Evolutionary conservation across 495 filamentous ascomycete species (phyloP).

Genomic region (Cercophora samala): DNA sequence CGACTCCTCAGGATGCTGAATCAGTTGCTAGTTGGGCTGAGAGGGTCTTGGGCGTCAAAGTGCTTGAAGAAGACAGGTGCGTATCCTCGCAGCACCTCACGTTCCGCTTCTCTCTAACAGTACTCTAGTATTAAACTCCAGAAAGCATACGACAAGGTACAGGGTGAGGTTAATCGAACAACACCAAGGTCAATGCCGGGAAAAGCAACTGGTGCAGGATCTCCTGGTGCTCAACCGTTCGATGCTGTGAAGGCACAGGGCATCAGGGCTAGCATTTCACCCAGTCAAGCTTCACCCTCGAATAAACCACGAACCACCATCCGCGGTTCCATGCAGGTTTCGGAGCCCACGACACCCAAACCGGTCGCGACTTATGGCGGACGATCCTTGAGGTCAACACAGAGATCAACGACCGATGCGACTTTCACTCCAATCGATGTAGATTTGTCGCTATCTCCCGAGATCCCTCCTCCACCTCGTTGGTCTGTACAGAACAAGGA

Average conservation of each 20-base stretch:
- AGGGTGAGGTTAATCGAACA: neutral
- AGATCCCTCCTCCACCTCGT: constrained; percentile 11
- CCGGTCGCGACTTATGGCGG: neutral
- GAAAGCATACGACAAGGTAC: neutral
- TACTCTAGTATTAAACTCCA: constrained; percentile 6
- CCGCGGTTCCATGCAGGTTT: constrained; percentile 16
- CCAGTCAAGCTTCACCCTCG: neutral
- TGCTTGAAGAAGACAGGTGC: constrained; percentile 13
- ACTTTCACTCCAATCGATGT: neutral
- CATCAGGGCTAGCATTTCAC: neutral
- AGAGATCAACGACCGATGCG: neutral
- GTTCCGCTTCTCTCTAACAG: neutral
- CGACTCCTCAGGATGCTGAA: constrained; percentile 6
- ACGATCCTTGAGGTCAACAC: constrained; percentile 3
- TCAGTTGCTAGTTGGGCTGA: constrained; percentile 15
- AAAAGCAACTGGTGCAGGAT: neutral
- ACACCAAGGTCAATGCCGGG: neutral
- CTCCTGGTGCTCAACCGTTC: neutral
- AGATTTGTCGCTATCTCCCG: neutral
- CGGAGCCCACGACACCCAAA: constrained; percentile 2
- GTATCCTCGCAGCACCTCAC: neutral
- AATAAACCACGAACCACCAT: constrained; percentile 10
- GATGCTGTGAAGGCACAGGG: neutral
- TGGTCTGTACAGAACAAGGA: constrained; percentile 44
- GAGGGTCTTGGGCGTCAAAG: neutral